Evolutionary conservation across 2,329 filamentous ascomycete species (phyloP).

Genomic region (Fusarium scirpi): DNA sequence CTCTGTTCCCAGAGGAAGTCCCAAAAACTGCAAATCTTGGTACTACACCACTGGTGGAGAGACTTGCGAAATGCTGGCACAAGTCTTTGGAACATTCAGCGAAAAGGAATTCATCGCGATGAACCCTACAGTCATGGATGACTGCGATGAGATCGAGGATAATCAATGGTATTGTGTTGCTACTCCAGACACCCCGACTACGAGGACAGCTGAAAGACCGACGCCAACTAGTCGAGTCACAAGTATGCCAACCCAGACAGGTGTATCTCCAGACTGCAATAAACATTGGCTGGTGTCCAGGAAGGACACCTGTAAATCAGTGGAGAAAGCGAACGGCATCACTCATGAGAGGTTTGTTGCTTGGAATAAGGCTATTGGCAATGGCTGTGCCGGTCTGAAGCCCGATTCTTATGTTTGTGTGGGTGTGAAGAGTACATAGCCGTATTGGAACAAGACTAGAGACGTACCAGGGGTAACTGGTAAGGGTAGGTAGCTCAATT

Average conservation of each 20-base stretch:
- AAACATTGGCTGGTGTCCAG: background rate
- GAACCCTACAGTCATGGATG: background rate
- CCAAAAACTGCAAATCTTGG: background rate
- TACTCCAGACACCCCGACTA: fast-evolving
- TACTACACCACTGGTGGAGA: constrained; percentile 5
- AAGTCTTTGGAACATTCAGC: background rate
- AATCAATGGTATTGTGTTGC: background rate
- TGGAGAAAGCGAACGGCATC: background rate
- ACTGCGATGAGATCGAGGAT: fast-evolving
- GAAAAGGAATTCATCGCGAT: fast-evolving
- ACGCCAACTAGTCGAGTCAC: fast-evolving
- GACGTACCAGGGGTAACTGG: too few relatives aligned
- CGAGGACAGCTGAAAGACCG: background rate
- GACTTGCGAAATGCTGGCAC: background rate
- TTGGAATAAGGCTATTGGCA: background rate
- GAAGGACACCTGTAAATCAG: constrained; percentile 3
- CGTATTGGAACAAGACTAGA: too few relatives aligned
- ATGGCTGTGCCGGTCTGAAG: background rate
- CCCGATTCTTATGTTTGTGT: constrained; percentile 6
- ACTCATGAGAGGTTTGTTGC: background rate
- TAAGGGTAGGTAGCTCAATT: too few relatives aligned
- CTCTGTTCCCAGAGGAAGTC: background rate
- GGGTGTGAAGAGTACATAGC: too few relatives aligned
- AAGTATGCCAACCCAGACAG: background rate
- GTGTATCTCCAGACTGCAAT: fast-evolving